Evolutionary conservation across 1,284 basidiomycete genomes (phyloP).

Genomic region (Tremellales sp.): DNA sequence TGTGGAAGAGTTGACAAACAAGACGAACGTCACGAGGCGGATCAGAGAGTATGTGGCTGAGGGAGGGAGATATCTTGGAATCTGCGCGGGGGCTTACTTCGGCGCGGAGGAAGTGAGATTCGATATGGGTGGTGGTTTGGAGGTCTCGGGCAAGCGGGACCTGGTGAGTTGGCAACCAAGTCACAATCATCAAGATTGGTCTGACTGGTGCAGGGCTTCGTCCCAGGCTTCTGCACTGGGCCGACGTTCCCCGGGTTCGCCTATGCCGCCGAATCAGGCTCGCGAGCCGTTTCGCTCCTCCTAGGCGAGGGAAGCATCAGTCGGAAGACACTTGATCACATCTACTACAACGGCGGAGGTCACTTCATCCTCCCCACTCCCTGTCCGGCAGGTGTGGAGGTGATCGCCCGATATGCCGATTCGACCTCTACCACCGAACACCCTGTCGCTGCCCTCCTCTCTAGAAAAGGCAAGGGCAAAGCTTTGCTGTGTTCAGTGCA

Average conservation of each 20-base stretch:
- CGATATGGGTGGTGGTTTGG: slow-evolving; percentile 52
- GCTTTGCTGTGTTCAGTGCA: slow-evolving; percentile 62
- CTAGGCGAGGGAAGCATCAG: slow-evolving; percentile 23
- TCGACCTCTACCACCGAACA: slow-evolving; percentile 19
- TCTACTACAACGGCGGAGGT: slow-evolving; percentile 59
- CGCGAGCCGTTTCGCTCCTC: slow-evolving; percentile 43
- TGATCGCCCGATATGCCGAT: slow-evolving; percentile 49
- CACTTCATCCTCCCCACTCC: slow-evolving; percentile 50
- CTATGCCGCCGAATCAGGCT: slow-evolving; percentile 53
- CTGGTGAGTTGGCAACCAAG: slow-evolving; percentile 46
- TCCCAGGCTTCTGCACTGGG: slow-evolving; percentile 55
- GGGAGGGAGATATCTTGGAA: slow-evolving; percentile 66
- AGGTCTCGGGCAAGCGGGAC: slow-evolving; percentile 54
- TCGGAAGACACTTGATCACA: slow-evolving; percentile 32
- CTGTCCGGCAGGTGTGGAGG: slow-evolving; percentile 30
- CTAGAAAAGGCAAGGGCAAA: slow-evolving; percentile 56
- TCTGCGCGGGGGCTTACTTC: slow-evolving; percentile 62
- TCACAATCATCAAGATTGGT: background rate
- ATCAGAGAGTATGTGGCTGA: slow-evolving; percentile 62
- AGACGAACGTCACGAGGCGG: slow-evolving; percentile 45
- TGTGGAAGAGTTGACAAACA: slow-evolving; percentile 50
- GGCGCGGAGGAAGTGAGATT: slow-evolving; percentile 52
- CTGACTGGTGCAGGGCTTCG: slow-evolving; percentile 51
- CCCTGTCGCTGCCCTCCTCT: slow-evolving; percentile 56
- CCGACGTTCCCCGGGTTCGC: slow-evolving; percentile 58